Conservation (phyloP, 2,329 filamentous ascomycete genomes). For the Aspergillus nomiae region DNA sequence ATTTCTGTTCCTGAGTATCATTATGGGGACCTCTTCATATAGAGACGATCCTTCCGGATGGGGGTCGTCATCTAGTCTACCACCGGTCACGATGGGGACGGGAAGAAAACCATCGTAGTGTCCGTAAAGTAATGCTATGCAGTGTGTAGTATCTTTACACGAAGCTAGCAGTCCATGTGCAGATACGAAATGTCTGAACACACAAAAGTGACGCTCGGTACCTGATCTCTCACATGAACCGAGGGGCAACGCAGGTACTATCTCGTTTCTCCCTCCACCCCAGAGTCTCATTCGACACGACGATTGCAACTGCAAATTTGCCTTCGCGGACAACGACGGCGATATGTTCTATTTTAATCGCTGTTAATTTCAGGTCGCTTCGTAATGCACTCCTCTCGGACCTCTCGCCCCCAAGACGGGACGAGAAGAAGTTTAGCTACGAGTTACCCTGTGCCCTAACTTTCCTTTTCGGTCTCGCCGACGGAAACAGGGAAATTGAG, state of each 20-base stretch:
- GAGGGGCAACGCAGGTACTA: constrained; percentile 5
- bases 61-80: neutral
- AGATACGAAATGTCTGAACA: constrained; percentile 1
- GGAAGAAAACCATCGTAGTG: neutral
- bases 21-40: neutral
- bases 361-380: constrained; percentile 1
- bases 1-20: constrained; percentile 3
- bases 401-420: constrained; percentile 2
- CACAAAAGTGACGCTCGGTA: neutral
- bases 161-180: neutral
- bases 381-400: constrained; percentile 4
- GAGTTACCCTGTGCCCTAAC: neutral
- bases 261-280: neutral
- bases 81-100: neutral
- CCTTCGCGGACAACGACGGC: neutral
- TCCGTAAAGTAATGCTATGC: neutral
- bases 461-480: neutral
- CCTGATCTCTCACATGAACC: constrained; percentile 14
- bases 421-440: neutral
- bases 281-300: neutral
- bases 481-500: neutral
- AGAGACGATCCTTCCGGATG: constrained; percentile 3
- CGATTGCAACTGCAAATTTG: neutral
- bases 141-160: too few species aligned
- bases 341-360: constrained; percentile 10